Percentiles rank a stretch among this genome's conserved stretches.
Evolutionary conservation across 495 filamentous ascomycete genomes (phyloP).

Genomic region (Zalerion maritima): DNA sequence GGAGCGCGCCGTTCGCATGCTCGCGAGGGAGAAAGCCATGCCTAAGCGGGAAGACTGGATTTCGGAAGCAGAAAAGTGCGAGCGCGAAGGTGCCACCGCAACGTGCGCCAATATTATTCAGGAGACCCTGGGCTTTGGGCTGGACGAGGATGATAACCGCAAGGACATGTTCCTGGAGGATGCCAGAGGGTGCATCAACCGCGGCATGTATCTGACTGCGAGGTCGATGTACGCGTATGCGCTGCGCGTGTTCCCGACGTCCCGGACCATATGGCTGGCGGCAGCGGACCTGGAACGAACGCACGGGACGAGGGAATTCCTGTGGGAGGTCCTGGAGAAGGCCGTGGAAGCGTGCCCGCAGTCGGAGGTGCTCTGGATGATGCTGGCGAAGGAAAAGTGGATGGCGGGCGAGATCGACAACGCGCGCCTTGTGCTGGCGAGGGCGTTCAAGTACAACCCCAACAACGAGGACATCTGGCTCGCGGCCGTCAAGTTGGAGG

Average conservation of each 20-base stretch:
- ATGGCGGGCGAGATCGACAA: slow-evolving; percentile 72
- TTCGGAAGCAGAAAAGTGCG: slow-evolving; percentile 82
- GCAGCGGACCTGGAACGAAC: slow-evolving; percentile 84
- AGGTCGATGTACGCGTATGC: slow-evolving; percentile 88
- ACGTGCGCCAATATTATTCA: slow-evolving; percentile 80
- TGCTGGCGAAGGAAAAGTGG: slow-evolving; percentile 89
- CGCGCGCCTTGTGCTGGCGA: slow-evolving; percentile 65
- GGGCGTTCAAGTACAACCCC: slow-evolving; percentile 83
- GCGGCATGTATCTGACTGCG: slow-evolving; percentile 76
- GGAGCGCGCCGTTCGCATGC: slow-evolving; percentile 81
- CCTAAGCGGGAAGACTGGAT: slow-evolving; percentile 96
- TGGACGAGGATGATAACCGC: slow-evolving; percentile 94
- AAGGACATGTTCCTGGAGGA: slow-evolving; percentile 94
- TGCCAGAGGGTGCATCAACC: slow-evolving; percentile 58
- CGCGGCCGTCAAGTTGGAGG: slow-evolving; percentile 86
- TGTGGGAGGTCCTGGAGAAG: slow-evolving; percentile 78
- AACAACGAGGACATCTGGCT: slow-evolving; percentile 97
- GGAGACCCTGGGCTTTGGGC: slow-evolving; percentile 81
- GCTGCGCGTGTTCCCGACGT: slow-evolving; percentile 71
- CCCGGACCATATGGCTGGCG: slow-evolving; percentile 71
- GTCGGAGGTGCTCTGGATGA: slow-evolving; percentile 86
- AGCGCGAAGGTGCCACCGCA: slow-evolving; percentile 75
- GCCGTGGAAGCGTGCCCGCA: slow-evolving; percentile 86
- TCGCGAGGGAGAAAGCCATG: slow-evolving; percentile 89
- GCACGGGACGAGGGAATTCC: slow-evolving; percentile 70